phyloP scores from a whole-genome alignment of 1,284 basidiomycete species.

The Omphalotus olearius region DNA sequence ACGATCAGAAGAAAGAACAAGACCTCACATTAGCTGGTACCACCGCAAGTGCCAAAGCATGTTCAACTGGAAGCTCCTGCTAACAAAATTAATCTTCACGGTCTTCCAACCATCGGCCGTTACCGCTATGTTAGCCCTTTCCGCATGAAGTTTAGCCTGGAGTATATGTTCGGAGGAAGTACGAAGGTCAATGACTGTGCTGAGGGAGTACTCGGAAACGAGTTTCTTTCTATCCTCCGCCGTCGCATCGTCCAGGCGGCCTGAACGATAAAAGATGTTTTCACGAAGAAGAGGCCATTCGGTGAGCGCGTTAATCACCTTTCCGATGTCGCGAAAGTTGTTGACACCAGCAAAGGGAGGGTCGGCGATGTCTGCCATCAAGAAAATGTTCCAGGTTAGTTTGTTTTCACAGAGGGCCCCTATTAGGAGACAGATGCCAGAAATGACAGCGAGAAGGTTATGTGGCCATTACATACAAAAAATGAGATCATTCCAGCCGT shows the following conservation, averaged over 20 bases:
- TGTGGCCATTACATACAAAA: too few relatives aligned
- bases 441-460: too few relatives aligned
- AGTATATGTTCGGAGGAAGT: constrained; percentile 19
- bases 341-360: constrained; percentile 17
- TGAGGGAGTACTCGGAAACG: constrained; percentile 11
- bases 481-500: too few relatives aligned
- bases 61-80: constrained; percentile 16
- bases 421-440: too few relatives aligned
- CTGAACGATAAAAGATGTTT: constrained; percentile 17
- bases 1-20: background rate
- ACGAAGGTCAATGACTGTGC: constrained; percentile 15
- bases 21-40: constrained; percentile 17
- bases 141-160: background rate
- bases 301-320: constrained; percentile 12
- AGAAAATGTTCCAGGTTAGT: too few relatives aligned
- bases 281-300: constrained; percentile 9
- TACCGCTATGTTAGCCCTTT: background rate
- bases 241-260: constrained; percentile 18
- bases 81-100: constrained; percentile 17
- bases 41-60: constrained; percentile 17
- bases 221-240: constrained; percentile 15
- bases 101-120: constrained; percentile 13
- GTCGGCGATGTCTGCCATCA: constrained; percentile 6
- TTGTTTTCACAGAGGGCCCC: too few relatives aligned
- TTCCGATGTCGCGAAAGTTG: constrained; percentile 21